Evolutionary conservation across 202 grass and related monocot species (phyloP), one percentile per base, ranked within the genome.

Genomic region (Setaria viridis): DNA sequence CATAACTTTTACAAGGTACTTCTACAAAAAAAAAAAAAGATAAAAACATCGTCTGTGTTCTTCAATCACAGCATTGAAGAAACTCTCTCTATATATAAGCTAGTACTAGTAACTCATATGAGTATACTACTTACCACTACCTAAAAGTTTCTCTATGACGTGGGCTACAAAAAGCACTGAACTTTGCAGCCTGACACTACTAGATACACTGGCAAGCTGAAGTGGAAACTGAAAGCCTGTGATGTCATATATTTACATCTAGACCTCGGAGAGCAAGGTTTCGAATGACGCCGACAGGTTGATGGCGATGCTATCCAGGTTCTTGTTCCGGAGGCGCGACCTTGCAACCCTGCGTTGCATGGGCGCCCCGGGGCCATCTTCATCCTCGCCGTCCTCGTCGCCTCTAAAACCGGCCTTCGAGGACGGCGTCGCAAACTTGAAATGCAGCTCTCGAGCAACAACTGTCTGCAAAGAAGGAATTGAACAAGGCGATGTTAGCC

Each of bases 11-110:
- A 76, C 72, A 62, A 42, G 7, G 54, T 51, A 37, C 21, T 8
- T 4, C 21, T 70, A 77, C 55, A 67, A 11, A 55, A 30, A 76
- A 19, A 86, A 62, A 47, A 62, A 12, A 46, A 3, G 7, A 3
- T 14, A 0, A 81, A 66, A 21, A 47, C 34, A 62, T 51, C 12
- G 8, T 47, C 33, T 74, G 39, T 70, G 67, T 74, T 89, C 94
- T 97, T 97, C 92, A 94, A 94, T 97, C 75, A 90, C 80, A 71
- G 76, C 63, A 94, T 94, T 94, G 92, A 94, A 94, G 92, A 90
- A 90, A 70, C 11, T 19, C n/a, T 4, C 65, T 41, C 15, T 82
- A 67, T 81, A 49, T 79, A 41, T 72, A 32, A 78, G 0, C 30
- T 82, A 76, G 63, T 55, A 59, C 56, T 59, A 80, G 14, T 60